Base-by-base conservation (phyloP, 805 yeast genomes). In the Monosporozyma solicola region DNA sequence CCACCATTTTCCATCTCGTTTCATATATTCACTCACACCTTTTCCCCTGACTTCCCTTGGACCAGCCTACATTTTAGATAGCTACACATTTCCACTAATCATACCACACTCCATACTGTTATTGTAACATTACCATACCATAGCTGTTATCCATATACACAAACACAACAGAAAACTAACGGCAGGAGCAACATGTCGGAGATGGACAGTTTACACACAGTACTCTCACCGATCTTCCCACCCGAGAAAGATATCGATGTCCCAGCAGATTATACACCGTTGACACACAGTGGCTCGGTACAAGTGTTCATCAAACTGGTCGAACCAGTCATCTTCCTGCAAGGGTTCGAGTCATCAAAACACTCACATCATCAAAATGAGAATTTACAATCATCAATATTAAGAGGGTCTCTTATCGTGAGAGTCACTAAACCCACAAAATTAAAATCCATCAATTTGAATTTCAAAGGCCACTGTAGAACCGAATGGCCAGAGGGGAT, bases 401-500 rank as follows among this genome's bases (percentile, higher is more conserved):
- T 91, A 37, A 75, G 98, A 51, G 98, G 98, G 1, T 80, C 90
- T 31, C 70, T 91, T 20, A 78, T 84, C 48, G 55, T 91, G 2
- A 74, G 91, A 49, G 78, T 91, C 5, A 61, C 82, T 47, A 89
- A 88, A 61, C 84, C 92, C 0, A 75, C 84, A 31, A 87, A 83
- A 64, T 72, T 91, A 55, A 87, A 85, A 66, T 65, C 78, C 20
- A 79, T 91, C 11, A 65, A 72, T 4, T 72, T 91, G 48, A 72
- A 75, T 1, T 81, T 91, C 59, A 75, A 76, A 51, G 97, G 97
- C 1, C 64, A 67, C 1, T 79, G 86, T 39, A 76, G 86, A 58
- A 91, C 97, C 0, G 96, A 91, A 55, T 91, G 97, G 97, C 97
- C 97, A 2, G 97, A 94, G 63, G 99, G 99, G 2, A 91, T 92